Percentiles rank a stretch among this genome's conserved stretches.
These are phyloP conservation scores for Ceratocystiopsis minuta DNA, from an alignment of 2,329 filamentous ascomycete species.

Conservation along the genomic window DNA sequence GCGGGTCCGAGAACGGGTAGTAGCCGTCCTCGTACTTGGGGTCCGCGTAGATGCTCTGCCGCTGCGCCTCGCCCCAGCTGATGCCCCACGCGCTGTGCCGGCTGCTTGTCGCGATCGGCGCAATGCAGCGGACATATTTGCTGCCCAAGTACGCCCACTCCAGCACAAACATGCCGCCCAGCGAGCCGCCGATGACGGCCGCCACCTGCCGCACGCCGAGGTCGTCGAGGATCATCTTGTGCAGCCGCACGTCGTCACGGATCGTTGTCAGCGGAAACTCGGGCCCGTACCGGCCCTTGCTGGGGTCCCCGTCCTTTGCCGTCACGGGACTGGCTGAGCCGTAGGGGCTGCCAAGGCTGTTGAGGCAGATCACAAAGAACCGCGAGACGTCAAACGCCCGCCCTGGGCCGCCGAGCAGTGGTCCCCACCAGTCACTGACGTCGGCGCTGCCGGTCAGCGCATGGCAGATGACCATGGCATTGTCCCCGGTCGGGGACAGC, in stretches of 20 bases:
- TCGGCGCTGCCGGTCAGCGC: slow-evolving; percentile 73
- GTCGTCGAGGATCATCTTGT: slow-evolving; percentile 64
- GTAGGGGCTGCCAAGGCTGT: slow-evolving; percentile 71
- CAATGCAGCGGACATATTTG: slow-evolving; percentile 62
- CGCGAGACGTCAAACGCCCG: slow-evolving; percentile 65
- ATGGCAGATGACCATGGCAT: slow-evolving; percentile 64
- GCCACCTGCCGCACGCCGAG: slow-evolving; percentile 64
- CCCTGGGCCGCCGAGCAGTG: slow-evolving; percentile 58
- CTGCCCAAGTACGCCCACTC: slow-evolving; percentile 86
- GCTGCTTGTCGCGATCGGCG: slow-evolving; percentile 72
- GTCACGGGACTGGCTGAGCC: slow-evolving; percentile 81
- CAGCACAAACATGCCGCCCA: slow-evolving; percentile 79
- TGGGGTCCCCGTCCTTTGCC: slow-evolving; percentile 60
- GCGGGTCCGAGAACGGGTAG: slow-evolving; percentile 75
- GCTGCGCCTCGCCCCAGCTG: slow-evolving; percentile 76
- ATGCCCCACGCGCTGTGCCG: slow-evolving; percentile 80
- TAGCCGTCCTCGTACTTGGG: slow-evolving; percentile 98
- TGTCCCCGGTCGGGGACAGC: slow-evolving; percentile 39
- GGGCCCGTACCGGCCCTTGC: slow-evolving; percentile 68
- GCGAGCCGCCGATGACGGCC: slow-evolving; percentile 64
- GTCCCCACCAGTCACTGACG: slow-evolving; percentile 79
- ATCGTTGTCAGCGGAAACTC: slow-evolving; percentile 95
- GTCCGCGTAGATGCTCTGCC: slow-evolving; percentile 91
- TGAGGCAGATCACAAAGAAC: slow-evolving; percentile 77
- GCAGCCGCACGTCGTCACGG: slow-evolving; percentile 84